Evolutionary conservation across 345 rosid genomes (phyloP).

Genomic region (Anacardium occidentale): DNA sequence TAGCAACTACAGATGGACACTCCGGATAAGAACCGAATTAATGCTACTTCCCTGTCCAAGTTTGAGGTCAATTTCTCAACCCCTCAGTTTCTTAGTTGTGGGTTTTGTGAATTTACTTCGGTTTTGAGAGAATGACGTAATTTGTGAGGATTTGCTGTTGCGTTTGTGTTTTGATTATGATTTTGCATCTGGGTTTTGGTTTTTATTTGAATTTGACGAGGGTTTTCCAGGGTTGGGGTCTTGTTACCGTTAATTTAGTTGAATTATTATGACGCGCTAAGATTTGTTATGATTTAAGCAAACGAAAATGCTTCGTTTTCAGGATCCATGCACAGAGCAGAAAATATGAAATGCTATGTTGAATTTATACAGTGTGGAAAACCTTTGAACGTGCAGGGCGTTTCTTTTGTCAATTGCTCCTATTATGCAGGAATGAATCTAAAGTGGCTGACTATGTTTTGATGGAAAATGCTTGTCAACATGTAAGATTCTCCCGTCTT

Average conservation of each 20-base stretch:
- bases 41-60: constrained; percentile 38
- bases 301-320: not conserved
- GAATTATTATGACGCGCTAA: not conserved
- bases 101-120: not conserved
- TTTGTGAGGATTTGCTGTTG: not conserved
- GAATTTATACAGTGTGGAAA: not conserved
- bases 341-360: not conserved
- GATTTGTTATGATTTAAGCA: constrained; percentile 2
- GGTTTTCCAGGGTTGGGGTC: not conserved
- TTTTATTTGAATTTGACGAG: not conserved
- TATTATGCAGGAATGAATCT: not conserved
- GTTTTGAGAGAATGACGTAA: not conserved
- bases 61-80: constrained; percentile 42
- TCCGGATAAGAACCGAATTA: constrained; percentile 49
- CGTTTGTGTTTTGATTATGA: not conserved
- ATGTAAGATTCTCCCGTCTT: constrained; percentile 75
- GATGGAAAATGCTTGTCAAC: constrained; percentile 3
- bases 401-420: not conserved
- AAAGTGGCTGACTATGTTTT: not conserved
- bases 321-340: not conserved
- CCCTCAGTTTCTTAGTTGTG: not conserved
- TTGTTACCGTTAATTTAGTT: not conserved
- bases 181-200: not conserved
- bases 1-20: constrained; percentile 49
- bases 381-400: too few relatives aligned